These are phyloP conservation scores for Globisporangium acanthophoron DNA, from an alignment of 352 stramenopile species.

Conservation along the genomic window DNA sequence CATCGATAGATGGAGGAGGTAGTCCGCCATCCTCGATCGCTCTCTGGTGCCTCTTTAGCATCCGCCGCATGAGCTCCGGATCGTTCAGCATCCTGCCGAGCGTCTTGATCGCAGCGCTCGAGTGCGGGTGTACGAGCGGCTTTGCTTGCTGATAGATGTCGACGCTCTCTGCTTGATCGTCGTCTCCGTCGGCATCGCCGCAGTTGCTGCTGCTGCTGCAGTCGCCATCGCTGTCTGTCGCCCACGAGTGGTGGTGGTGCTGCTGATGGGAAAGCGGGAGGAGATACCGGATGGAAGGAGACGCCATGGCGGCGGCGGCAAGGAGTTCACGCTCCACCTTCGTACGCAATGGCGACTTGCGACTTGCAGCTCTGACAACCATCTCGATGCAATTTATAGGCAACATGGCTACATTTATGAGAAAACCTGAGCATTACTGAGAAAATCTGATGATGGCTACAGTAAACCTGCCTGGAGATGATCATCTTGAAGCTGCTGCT, in stretches of 20 bases:
- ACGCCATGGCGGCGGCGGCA: neutral
- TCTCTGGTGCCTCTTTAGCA: slow-evolving; percentile 38
- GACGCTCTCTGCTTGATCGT: slow-evolving; percentile 12
- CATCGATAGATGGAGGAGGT: neutral
- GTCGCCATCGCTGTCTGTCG: slow-evolving; percentile 3
- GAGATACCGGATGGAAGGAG: slow-evolving; percentile 11
- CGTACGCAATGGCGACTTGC: too few relatives aligned
- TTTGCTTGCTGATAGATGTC: slow-evolving; percentile 49
- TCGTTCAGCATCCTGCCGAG: slow-evolving; percentile 44
- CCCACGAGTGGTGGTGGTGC: neutral
- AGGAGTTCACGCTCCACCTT: too few relatives aligned
- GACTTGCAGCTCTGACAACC: too few relatives aligned
- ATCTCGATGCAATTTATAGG: neutral
- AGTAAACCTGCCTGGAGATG: too few relatives aligned
- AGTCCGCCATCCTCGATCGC: neutral
- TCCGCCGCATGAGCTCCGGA: slow-evolving; percentile 40
- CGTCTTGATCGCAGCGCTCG: slow-evolving; percentile 50
- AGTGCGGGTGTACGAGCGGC: slow-evolving; percentile 54
- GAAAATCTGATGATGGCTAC: too few relatives aligned
- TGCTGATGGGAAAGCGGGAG: slow-evolving; percentile 2
- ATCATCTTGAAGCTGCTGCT: too few relatives aligned
- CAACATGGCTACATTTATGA: slow-evolving; percentile 4
- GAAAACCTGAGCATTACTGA: neutral
- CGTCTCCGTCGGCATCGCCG: neutral
- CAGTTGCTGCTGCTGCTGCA: neutral